A percentile compares a stretch with the other conserved stretches of the same genome.
Evolutionary conservation across 176 grass and related monocot genomes (phyloP).

Genomic region (Carex myosuroides): DNA sequence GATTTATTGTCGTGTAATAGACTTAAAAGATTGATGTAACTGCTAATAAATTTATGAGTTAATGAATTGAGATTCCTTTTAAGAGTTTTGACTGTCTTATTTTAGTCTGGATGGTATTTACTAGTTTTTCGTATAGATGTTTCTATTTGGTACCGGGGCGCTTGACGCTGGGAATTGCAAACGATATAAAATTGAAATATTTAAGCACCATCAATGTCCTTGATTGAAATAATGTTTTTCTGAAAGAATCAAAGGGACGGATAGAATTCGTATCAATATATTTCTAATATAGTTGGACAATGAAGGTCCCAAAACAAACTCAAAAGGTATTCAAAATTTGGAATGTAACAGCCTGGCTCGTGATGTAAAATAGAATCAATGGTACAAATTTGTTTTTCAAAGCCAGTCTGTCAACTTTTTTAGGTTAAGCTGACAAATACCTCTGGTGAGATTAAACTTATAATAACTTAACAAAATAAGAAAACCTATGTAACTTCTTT

Average conservation of each 20-base stretch:
- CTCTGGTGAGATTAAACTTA: neutral
- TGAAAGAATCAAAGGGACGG: conserved; percentile 25
- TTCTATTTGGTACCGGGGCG: conserved; percentile 43
- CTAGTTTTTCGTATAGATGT: conserved; percentile 26
- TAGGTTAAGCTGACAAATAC: neutral
- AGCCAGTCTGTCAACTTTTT: neutral
- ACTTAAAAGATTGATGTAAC: neutral
- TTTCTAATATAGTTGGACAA: neutral
- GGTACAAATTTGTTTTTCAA: neutral
- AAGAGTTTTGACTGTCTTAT: conserved; percentile 23
- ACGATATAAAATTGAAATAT: conserved; percentile 24
- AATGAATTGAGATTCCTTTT: conserved; percentile 32
- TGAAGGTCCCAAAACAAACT: neutral
- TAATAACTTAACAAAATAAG: neutral
- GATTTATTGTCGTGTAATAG: conserved; percentile 1
- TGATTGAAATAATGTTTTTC: conserved; percentile 19
- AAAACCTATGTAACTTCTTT: neutral
- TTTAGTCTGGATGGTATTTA: conserved; percentile 47
- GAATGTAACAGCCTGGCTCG: neutral
- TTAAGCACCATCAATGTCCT: conserved; percentile 25
- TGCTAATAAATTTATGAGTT: conserved; percentile 19
- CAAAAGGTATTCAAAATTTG: neutral
- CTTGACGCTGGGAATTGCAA: neutral
- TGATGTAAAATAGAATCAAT: neutral
- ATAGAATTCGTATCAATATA: neutral